Conservation (phyloP, 2,329 filamentous ascomycete species). For the Exophiala bonariae region DNA sequence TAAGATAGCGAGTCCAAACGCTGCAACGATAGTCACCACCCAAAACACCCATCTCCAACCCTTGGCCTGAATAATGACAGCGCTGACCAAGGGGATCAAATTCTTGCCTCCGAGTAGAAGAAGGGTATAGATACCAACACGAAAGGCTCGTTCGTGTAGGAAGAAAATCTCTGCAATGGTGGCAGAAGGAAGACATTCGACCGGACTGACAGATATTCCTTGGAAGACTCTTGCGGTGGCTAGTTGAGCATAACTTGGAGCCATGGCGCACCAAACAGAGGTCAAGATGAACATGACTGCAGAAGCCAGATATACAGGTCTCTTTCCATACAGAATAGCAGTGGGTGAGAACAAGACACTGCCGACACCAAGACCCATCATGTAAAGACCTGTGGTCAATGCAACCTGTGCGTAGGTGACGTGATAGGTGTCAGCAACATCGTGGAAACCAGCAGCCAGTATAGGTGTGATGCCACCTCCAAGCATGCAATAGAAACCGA, state of each 20-base stretch:
- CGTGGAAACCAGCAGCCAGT: constrained; percentile 82
- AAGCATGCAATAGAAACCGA: constrained; percentile 91
- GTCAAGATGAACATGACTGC: constrained; percentile 75
- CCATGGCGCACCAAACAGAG: constrained; percentile 82
- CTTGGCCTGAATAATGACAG: constrained; percentile 73
- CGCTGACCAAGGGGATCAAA: constrained; percentile 80
- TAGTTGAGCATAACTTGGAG: constrained; percentile 76
- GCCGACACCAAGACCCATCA: constrained; percentile 88
- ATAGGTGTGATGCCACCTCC: constrained; percentile 91
- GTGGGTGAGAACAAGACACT: constrained; percentile 84
- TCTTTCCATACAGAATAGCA: constrained; percentile 86
- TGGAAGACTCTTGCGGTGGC: constrained; percentile 82
- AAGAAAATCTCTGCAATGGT: constrained; percentile 97
- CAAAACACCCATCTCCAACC: constrained; percentile 92
- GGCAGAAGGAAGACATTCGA: constrained; percentile 89
- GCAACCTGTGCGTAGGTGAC: constrained; percentile 73
- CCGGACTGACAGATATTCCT: constrained; percentile 82
- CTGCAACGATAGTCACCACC: constrained; percentile 72
- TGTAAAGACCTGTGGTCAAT: constrained; percentile 86
- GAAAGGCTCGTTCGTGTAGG: constrained; percentile 87
- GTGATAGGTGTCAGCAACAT: constrained; percentile 68
- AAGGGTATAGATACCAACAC: constrained; percentile 89
- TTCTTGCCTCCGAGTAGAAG: constrained; percentile 90
- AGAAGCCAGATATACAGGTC: constrained; percentile 81
- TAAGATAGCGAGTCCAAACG: constrained; percentile 66